Evolutionary conservation across 352 stramenopile genomes (phyloP).

Genomic region (Thraustochytrium sp.): DNA sequence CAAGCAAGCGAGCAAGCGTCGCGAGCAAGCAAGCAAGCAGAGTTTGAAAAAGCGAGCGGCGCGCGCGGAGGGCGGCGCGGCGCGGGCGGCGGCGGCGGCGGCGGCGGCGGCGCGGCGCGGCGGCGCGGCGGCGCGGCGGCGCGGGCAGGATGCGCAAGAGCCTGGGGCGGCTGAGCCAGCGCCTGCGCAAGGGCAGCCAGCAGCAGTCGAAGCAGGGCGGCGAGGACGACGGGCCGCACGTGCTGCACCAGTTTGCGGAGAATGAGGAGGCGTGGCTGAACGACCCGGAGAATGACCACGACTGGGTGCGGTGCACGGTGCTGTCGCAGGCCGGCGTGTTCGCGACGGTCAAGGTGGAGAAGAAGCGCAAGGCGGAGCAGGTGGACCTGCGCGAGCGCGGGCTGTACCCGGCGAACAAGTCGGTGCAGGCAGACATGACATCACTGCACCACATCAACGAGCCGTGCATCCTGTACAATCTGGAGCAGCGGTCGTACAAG

Average conservation of each 20-base stretch:
- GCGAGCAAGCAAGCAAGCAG: too few species aligned
- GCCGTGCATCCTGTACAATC: conserved; percentile 72
- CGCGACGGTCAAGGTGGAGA: not conserved
- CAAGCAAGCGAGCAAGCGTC: too few species aligned
- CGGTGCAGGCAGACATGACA: conserved; percentile 68
- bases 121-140: too few species aligned
- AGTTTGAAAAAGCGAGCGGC: too few species aligned
- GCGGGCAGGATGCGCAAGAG: conserved; percentile 13
- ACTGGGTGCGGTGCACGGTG: not conserved
- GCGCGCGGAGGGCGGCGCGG: too few species aligned
- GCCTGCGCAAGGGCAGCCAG: conserved; percentile 3
- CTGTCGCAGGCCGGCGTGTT: conserved; percentile 11
- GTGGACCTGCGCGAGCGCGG: conserved; percentile 2
- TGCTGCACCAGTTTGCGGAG: not conserved
- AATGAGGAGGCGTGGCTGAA: conserved; percentile 27
- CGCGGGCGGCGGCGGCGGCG: too few species aligned
- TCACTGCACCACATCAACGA: conserved; percentile 83
- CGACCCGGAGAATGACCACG: not conserved
- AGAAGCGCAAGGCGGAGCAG: not conserved
- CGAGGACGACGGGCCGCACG: not conserved
- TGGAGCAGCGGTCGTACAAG: conserved; percentile 72
- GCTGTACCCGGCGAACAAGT: not conserved
- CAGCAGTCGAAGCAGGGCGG: not conserved
- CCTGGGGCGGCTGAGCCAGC: not conserved
- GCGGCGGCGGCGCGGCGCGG: too few species aligned